Base-by-base conservation (phyloP, 2,329 filamentous ascomycete species). In the Arthrobotrys sphaeroides region DNA sequence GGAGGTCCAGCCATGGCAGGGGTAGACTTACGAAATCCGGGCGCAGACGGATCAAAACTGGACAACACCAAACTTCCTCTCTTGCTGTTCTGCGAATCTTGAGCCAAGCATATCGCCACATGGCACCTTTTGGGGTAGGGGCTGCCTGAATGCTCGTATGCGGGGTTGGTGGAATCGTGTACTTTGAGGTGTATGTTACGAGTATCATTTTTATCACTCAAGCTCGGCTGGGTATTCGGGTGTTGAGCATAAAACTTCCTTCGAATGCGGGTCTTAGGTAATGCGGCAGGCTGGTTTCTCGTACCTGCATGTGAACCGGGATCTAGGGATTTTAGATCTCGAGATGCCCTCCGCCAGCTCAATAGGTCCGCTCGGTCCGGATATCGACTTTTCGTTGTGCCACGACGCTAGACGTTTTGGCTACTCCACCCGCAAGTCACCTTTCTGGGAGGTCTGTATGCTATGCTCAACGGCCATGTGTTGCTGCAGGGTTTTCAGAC, bases 291-390 rank as follows among this genome's bases (percentile, higher is more conserved):
- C 12, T 22, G 36, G 22, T 59, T 59, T 42, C 47, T 49, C 55
- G 72, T 75, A 75, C 72, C 72, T 75, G 72, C 72, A 75, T 66
- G 51, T 55, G 64, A 45, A 22, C 72, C 40, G 24, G 61, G 70
- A 57, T 74, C 64, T 59, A 43, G 64, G 62, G 28, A 47, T 33
- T 43, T 55, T 42, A 40, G 65, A 47, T 69, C 49, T 43, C 22
- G 13, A 61, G 31, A 45, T 55, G 55, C 7, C n/a, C 36, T 55
- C 42, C 55, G 43, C 65, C 42, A 61, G 57, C 57, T 72, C 47
- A 72, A 13, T 38, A 53, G 38, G 59, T 24, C 24, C 36, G 18
- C 57, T 31, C 59, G 57, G 57, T 57, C 59, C 49, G 67, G 51
- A 36, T 38, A 42, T 43, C 26, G 13, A 42, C 36, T 31, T 33